These are phyloP conservation scores for Zasmidium citrigriseum DNA, from an alignment of 2,329 filamentous ascomycete genomes.

Conservation along the genomic window DNA sequence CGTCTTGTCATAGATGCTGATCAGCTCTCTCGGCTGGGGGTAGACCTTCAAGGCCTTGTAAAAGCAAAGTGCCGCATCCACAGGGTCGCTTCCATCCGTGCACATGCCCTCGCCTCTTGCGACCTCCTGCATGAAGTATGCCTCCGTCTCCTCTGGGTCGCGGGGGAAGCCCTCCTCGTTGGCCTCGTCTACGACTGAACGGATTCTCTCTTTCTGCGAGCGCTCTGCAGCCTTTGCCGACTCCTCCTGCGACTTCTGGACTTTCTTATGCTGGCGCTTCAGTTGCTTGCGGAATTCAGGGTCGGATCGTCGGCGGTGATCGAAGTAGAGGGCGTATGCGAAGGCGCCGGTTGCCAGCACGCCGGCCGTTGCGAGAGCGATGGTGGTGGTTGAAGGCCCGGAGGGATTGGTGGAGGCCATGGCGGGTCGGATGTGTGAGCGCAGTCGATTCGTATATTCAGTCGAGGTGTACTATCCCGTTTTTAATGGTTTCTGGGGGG, in stretches of 20 bases:
- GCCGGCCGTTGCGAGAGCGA: conserved; percentile 60
- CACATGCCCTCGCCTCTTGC: conserved; percentile 82
- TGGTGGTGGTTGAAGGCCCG: conserved; percentile 56
- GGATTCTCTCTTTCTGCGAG: conserved; percentile 73
- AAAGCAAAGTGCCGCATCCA: conserved; percentile 91
- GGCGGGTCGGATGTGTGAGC: conserved; percentile 5
- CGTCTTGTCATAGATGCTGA: conserved; percentile 97
- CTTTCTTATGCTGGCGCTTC: conserved; percentile 74
- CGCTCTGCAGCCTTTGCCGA: conserved; percentile 66
- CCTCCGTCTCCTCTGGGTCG: conserved; percentile 89
- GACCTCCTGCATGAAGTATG: conserved; percentile 95
- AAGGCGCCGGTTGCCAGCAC: conserved; percentile 60
- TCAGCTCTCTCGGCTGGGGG: conserved; percentile 87
- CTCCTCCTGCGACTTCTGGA: conserved; percentile 71
- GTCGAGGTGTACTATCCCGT: neutral
- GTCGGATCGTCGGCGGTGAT: conserved; percentile 65
- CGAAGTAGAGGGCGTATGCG: conserved; percentile 68
- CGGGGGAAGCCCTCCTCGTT: conserved; percentile 89
- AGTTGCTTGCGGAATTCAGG: conserved; percentile 63
- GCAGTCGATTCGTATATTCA: neutral
- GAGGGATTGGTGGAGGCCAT: conserved; percentile 39
- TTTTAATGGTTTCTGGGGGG: neutral
- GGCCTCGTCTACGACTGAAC: conserved; percentile 73
- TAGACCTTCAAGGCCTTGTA: conserved; percentile 99
- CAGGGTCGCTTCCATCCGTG: conserved; percentile 72